Base-by-base conservation (phyloP, 805 yeast species). In the Wickerhamiella azyma region DNA sequence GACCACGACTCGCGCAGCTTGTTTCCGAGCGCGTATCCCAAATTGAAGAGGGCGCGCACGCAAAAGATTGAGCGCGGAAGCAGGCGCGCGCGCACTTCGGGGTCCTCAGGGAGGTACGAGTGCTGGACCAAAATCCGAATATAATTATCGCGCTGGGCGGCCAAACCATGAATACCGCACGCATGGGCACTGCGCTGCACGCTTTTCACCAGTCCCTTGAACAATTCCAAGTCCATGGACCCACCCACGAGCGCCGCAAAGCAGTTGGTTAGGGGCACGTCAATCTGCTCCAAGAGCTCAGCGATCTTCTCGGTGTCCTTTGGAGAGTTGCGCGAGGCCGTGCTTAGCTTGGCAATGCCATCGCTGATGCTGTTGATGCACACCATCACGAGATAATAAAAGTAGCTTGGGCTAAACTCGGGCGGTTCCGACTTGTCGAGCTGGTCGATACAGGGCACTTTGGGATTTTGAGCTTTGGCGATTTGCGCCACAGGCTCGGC, bases 341-440 rank as follows among this genome's bases (percentile, higher is more conserved):
- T 17, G 35, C 52, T 54, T 5, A 36, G 14, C 14, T 33, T 26
- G 9, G 43, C 16, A 16, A 85, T 66, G 1, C 88, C 88, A 26
- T 86, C 94, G 3, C 85, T 70, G 17, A 79, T 65, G 2, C 72
- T 59, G 42, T 70, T 69, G 2, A 79, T 54, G 32, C 79, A 69
- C 13, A 68, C 66, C 41, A 78, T 64, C 0, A 82, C 69, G 29
- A 89, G 66, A 58, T 68, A 74, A 42, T 75, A 65, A 1, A 76
- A 60, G 48, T 92, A 88, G 0, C 80, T 71, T 5, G 66, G 67
- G 2, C 92, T 83, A 2, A 71, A 64, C 1, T 67, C 56, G 0
- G 96, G 96, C 0, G 95, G 79, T 24, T 83, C 94, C 0, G 66
- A 54, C 55, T 86, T 86, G 58, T 89, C 97, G 19, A 92, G 68